Percentiles rank a stretch among this genome's conserved stretches.
Evolutionary conservation across 2,329 filamentous ascomycete species (phyloP).

Genomic region (Aspergillus sp.): DNA sequence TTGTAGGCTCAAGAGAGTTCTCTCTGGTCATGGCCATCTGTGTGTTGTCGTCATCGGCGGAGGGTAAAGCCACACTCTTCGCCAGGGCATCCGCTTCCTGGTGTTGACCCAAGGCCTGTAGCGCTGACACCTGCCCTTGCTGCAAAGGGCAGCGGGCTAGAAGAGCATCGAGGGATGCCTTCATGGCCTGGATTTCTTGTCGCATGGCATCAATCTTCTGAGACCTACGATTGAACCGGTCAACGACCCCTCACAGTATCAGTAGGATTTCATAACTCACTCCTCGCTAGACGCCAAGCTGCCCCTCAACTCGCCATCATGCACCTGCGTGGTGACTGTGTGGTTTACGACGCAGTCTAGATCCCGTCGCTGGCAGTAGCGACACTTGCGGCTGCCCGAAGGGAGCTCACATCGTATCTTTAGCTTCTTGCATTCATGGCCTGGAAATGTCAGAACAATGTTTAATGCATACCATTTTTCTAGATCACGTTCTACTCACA

Average conservation of each 20-base stretch:
- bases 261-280: no score
- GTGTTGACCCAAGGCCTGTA: not conserved
- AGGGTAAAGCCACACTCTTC: not conserved
- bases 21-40: constrained; percentile 1
- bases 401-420: not conserved
- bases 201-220: no score
- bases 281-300: no score
- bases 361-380: not conserved
- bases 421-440: not conserved
- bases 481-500: no score
- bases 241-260: no score
- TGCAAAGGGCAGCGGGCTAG: no score
- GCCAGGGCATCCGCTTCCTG: not conserved
- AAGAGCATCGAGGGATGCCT: no score
- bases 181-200: no score
- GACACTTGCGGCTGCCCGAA: not conserved
- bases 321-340: not conserved
- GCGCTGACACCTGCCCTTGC: not conserved
- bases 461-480: no score
- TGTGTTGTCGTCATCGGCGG: not conserved
- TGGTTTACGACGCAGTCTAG: not conserved
- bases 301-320: no score
- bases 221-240: no score
- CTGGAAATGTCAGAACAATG: not conserved
- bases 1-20: not conserved